Evolutionary conservation across 2,329 filamentous ascomycete species (phyloP).

Genomic region (Pseudopyricularia cyperi): DNA sequence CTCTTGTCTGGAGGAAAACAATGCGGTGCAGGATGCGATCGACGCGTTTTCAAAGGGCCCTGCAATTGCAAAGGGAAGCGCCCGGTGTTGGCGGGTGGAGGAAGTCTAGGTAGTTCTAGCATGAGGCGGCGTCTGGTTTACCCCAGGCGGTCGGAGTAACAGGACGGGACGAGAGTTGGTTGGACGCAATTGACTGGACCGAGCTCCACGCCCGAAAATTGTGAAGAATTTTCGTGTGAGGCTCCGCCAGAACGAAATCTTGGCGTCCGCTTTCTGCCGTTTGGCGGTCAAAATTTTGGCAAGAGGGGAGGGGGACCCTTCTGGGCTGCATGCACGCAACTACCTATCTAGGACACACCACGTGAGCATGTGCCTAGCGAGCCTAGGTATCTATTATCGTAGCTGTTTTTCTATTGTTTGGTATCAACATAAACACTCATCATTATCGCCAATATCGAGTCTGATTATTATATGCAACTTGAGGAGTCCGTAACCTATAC

Average conservation of each 20-base stretch:
- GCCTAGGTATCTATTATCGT: too few species aligned
- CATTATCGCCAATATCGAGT: too few species aligned
- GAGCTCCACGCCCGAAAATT: constrained; percentile 10
- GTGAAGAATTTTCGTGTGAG: constrained; percentile 7
- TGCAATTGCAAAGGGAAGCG: too few species aligned
- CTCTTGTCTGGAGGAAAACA: background rate
- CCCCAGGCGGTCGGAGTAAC: background rate
- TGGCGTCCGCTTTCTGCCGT: constrained; percentile 8
- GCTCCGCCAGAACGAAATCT: constrained; percentile 7
- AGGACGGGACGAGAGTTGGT: constrained; percentile 4
- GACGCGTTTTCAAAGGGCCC: too few species aligned
- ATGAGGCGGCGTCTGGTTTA: background rate
- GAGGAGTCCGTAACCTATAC: background rate
- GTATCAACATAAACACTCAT: too few species aligned
- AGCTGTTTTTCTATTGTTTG: too few species aligned
- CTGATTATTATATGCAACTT: background rate
- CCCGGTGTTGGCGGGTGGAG: background rate
- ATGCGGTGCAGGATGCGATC: too few species aligned
- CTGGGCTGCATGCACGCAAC: background rate
- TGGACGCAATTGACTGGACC: constrained; percentile 4
- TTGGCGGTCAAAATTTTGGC: constrained; percentile 5
- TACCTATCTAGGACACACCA: too few species aligned
- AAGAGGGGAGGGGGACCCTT: background rate
- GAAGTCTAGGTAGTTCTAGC: background rate
- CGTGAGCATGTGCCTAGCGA: too few species aligned